These are phyloP conservation scores for Penicillium crustosum DNA, from an alignment of 2,329 filamentous ascomycete genomes.

Conservation along the genomic window DNA sequence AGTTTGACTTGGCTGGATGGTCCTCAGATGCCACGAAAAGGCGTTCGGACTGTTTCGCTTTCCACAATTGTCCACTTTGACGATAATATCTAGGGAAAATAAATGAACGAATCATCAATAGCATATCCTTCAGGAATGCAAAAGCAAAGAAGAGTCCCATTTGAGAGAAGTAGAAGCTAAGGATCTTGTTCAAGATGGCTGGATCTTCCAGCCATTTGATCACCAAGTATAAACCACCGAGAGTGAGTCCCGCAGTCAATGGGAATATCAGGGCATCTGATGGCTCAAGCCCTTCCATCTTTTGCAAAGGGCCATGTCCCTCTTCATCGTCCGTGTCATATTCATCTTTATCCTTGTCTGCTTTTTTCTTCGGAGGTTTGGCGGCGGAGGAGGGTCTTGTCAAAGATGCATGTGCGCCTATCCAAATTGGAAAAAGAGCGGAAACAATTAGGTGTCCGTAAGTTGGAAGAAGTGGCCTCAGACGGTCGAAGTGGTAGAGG, in stretches of 20 bases:
- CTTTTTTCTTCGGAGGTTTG: slow-evolving; percentile 55
- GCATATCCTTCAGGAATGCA: slow-evolving; percentile 69
- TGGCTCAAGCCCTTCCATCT: slow-evolving; percentile 68
- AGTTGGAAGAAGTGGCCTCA: slow-evolving; percentile 53
- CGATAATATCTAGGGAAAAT: slow-evolving; percentile 73
- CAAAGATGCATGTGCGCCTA: slow-evolving; percentile 81
- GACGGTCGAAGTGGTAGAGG: slow-evolving; percentile 46
- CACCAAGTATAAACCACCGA: slow-evolving; percentile 78
- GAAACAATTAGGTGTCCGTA: slow-evolving; percentile 65
- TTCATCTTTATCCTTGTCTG: slow-evolving; percentile 29
- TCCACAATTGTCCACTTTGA: slow-evolving; percentile 52
- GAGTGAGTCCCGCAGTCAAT: slow-evolving; percentile 68
- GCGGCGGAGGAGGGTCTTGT: slow-evolving; percentile 78
- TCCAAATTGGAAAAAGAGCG: slow-evolving; percentile 78
- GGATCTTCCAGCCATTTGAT: slow-evolving; percentile 88
- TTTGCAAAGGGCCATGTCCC: slow-evolving; percentile 54
- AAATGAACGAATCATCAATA: slow-evolving; percentile 65
- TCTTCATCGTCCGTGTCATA: slow-evolving; percentile 48
- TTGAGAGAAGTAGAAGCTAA: slow-evolving; percentile 79
- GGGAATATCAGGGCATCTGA: slow-evolving; percentile 85
- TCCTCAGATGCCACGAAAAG: slow-evolving; percentile 27
- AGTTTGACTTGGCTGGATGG: slow-evolving; percentile 11
- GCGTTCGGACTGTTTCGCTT: slow-evolving; percentile 34
- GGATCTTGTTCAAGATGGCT: slow-evolving; percentile 73
- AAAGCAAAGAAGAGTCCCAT: slow-evolving; percentile 76